Conservation (phyloP, 805 yeast species). For the Pichia cephalocereana region DNA sequence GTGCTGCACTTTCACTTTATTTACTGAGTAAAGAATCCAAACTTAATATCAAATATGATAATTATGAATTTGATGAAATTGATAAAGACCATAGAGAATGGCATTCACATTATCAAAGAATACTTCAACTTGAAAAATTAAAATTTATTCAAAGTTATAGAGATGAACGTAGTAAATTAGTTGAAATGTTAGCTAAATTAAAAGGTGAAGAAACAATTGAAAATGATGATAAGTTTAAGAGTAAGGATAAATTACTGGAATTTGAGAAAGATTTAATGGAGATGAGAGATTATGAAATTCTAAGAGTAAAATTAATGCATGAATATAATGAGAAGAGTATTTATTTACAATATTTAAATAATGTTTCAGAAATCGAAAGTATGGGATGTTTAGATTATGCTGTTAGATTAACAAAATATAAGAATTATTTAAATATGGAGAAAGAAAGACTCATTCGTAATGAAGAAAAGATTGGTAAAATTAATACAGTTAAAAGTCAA, state of each 20-base stretch:
- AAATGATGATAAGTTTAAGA: slow-evolving; percentile 9
- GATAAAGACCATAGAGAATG: not conserved
- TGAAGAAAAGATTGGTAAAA: slow-evolving; percentile 14
- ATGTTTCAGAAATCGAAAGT: slow-evolving; percentile 20
- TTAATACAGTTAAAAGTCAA: slow-evolving; percentile 3
- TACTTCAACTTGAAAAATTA: slow-evolving; percentile 1
- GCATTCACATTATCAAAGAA: slow-evolving; percentile 2
- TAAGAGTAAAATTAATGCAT: slow-evolving; percentile 18
- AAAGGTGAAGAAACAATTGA: slow-evolving; percentile 8
- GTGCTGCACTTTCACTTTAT: slow-evolving; percentile 13
- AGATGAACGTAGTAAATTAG: slow-evolving; percentile 4
- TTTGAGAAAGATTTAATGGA: slow-evolving; percentile 26
- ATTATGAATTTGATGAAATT: not conserved
- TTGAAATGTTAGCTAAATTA: slow-evolving; percentile 8
- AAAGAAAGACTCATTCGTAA: slow-evolving; percentile 18
- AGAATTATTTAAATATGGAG: slow-evolving; percentile 20
- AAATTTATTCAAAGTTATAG: slow-evolving; percentile 6
- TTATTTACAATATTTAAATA: slow-evolving; percentile 18
- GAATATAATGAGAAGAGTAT: slow-evolving; percentile 20
- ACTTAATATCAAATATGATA: not conserved
- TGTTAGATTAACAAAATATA: slow-evolving; percentile 24
- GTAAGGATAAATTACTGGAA: slow-evolving; percentile 7
- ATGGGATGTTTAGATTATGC: slow-evolving; percentile 20
- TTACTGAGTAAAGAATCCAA: slow-evolving; percentile 10
- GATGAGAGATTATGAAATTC: slow-evolving; percentile 24